Evolutionary conservation across 2,329 filamentous ascomycete species (phyloP).

Genomic region (Colletotrichum sublineola): DNA sequence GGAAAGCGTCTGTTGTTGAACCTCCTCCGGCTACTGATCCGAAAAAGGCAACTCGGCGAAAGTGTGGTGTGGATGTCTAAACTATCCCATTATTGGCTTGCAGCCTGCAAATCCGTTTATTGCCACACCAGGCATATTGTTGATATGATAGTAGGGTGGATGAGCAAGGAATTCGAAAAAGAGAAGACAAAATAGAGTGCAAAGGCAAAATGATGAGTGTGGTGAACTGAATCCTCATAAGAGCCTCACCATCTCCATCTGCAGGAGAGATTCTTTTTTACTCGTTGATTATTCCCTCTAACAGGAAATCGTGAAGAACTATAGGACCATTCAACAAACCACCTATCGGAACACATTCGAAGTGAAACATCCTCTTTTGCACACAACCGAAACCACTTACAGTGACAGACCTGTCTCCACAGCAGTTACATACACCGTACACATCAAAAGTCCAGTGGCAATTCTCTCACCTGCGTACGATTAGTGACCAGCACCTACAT

Average conservation of each 20-base stretch:
- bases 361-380: too few species aligned
- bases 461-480: background rate
- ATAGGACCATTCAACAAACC: background rate
- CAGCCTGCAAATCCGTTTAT: background rate
- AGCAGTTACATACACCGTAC: background rate
- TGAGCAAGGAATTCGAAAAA: background rate
- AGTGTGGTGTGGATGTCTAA: background rate
- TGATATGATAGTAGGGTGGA: background rate
- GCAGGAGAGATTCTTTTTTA: background rate
- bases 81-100: constrained; percentile 6
- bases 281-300: too few species aligned
- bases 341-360: background rate
- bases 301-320: constrained; percentile 22
- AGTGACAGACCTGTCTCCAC: too few species aligned
- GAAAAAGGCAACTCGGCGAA: constrained; percentile 22
- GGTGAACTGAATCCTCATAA: constrained; percentile 20
- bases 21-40: constrained; percentile 18
- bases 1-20: constrained; percentile 26
- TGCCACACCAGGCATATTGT: background rate
- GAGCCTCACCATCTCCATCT: background rate
- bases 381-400: background rate
- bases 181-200: background rate
- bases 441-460: background rate
- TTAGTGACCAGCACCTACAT: background rate
- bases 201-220: constrained; percentile 5